Evolutionary conservation across 2,329 filamentous ascomycete species (phyloP).

Genomic region (Stachybotrys chartarum): DNA sequence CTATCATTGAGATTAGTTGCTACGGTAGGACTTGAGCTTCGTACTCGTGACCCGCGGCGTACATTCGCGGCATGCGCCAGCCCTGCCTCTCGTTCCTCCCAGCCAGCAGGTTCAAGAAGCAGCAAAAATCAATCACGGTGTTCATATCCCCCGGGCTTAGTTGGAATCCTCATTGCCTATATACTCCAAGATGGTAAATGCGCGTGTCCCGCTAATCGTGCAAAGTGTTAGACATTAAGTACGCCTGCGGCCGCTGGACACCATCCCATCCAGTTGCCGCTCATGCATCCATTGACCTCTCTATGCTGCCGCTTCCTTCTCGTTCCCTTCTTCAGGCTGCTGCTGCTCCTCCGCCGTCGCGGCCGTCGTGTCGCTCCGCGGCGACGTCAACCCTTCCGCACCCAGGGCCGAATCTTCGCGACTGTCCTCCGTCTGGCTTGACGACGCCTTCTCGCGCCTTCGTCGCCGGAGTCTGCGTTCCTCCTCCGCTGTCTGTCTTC

Average conservation of each 20-base stretch:
- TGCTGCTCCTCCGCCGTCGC: conserved; percentile 3
- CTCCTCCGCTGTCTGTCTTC: conserved; percentile 70
- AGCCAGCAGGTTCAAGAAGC: too few relatives aligned
- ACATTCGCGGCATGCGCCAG: too few relatives aligned
- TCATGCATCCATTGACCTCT: conserved; percentile 1
- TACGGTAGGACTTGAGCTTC: too few relatives aligned
- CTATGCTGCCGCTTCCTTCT: conserved; percentile 10
- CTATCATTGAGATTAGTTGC: too few relatives aligned
- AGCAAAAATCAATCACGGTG: too few relatives aligned
- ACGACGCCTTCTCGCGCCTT: conserved; percentile 53
- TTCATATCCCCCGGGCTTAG: too few relatives aligned
- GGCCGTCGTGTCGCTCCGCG: conserved; percentile 5
- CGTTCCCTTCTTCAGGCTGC: conserved; percentile 8
- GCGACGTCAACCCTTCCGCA: conserved; percentile 3
- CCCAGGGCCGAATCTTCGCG: conserved; percentile 13
- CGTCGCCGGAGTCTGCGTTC: conserved; percentile 63
- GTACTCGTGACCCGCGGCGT: too few relatives aligned
- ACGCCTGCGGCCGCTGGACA: conserved; percentile 12
- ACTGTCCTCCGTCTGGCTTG: conserved; percentile 21
- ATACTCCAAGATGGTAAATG: not conserved
- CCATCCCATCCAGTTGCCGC: not conserved
- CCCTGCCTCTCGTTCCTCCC: too few relatives aligned
- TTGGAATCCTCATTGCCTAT: not conserved
- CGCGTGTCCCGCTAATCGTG: conserved; percentile 9
- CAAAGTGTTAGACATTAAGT: conserved; percentile 31